Percentiles rank a stretch among this genome's conserved stretches.
Conservation (phyloP, 2,329 filamentous ascomycete species). For the Colletotrichum higginsianum region DNA sequence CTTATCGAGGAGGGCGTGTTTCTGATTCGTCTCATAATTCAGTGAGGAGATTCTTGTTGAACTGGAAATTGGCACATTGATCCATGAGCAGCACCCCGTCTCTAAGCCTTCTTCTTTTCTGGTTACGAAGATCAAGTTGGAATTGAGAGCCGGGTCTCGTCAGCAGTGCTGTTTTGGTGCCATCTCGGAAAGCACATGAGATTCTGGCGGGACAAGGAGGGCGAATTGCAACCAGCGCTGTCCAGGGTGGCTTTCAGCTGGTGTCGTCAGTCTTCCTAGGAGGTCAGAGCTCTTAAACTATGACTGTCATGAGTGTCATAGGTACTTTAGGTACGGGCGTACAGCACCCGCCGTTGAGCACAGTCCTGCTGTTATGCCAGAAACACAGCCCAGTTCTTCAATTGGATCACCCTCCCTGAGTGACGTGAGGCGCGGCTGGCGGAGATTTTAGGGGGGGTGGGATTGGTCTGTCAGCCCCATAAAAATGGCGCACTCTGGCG, state of each 20-base stretch:
- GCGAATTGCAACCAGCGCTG: not conserved
- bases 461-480: not conserved
- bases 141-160: not conserved
- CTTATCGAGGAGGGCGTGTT: slow-evolving; percentile 12
- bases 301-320: slow-evolving; percentile 31
- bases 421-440: not conserved
- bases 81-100: no score
- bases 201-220: not conserved
- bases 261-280: slow-evolving; percentile 23
- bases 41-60: not conserved
- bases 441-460: no score
- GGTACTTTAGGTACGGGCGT: not conserved
- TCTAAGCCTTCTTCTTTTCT: not conserved
- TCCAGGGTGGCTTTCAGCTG: not conserved
- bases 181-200: not conserved
- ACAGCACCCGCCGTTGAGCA: slow-evolving; percentile 18
- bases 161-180: not conserved
- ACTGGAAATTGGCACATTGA: not conserved
- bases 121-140: not conserved
- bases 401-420: slow-evolving; percentile 19
- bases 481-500: slow-evolving; percentile 7
- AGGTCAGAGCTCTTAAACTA: slow-evolving; percentile 40
- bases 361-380: slow-evolving; percentile 14
- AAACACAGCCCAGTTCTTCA: not conserved
- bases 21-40: slow-evolving; percentile 7